Base-by-base conservation (phyloP, 108 stramenopile species). In the Cylindrotheca closterium region DNA sequence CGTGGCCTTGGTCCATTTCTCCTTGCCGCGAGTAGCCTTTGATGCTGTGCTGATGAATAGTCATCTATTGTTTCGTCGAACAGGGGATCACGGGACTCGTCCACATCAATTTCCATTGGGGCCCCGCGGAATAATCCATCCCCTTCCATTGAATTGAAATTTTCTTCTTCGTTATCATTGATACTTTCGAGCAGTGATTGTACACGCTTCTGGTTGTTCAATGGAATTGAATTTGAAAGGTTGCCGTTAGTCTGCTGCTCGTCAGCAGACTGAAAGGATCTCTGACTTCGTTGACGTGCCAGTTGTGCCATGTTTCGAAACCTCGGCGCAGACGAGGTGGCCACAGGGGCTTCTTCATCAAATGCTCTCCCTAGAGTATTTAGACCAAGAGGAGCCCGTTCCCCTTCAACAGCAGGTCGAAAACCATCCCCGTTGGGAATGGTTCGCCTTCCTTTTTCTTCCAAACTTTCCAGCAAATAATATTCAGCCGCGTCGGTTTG, bases 391-490 rank as follows among this genome's bases (percentile, higher is more conserved):
- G 60, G 69, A 22, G 60, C 58, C 4, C 30, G 51, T 33, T 70
- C 69, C 29, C 69, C 69, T 4, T 46, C 21, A 19, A 70, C 48
- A 10, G 69, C 59, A 4, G 69, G 69, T 29, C 60, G 69, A 56
- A 70, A 70, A 1, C 69, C 69, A 32, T 70, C 69, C 27, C n/a
- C n/a, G n/a, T n/a, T n/a, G n/a, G n/a, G n/a, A n/a, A n/a, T n/a
- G n/a, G n/a, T n/a, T n/a, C n/a, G n/a, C n/a, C n/a, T n/a, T n/a
- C n/a, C n/a, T n/a, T n/a, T n/a, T n/a, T n/a, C n/a, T n/a, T n/a
- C n/a, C n/a, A n/a, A n/a, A n/a, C n/a, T n/a, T n/a, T n/a, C n/a
- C n/a, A n/a, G n/a, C n/a, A n/a, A n/a, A n/a, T n/a, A n/a, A n/a
- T n/a, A n/a, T n/a, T n/a, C n/a, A n/a, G n/a, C n/a, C n/a, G n/a